Percentiles rank a stretch among this genome's conserved stretches.
Conservation (phyloP, 805 yeast species). For the Saccharomycopsis capsularis region DNA sequence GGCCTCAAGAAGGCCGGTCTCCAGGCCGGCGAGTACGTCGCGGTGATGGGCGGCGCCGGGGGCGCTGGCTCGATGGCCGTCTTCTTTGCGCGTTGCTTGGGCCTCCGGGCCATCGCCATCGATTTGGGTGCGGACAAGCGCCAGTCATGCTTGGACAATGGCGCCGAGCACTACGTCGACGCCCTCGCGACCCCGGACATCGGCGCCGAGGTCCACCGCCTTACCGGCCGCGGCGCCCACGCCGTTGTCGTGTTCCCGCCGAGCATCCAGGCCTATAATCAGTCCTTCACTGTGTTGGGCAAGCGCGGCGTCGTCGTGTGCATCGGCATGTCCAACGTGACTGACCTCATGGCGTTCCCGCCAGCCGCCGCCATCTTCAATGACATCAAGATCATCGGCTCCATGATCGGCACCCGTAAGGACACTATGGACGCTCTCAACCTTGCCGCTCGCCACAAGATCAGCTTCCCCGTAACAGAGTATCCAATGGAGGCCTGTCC, state of each 20-base stretch:
- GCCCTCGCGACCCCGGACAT: conserved; percentile 45
- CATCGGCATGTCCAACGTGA: conserved; percentile 24
- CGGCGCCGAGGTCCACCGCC: conserved; percentile 34
- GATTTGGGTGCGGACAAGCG: conserved; percentile 71
- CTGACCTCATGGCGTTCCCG: conserved; percentile 17
- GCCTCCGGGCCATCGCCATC: conserved; percentile 60
- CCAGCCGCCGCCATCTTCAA: conserved; percentile 21
- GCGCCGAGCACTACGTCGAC: conserved; percentile 60
- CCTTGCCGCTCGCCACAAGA: conserved; percentile 23
- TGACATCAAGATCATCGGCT: conserved; percentile 22
- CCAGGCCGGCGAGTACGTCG: conserved; percentile 65
- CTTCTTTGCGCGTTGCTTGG: conserved; percentile 74
- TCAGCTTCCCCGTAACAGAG: conserved; percentile 21
- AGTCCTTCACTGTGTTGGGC: conserved; percentile 22
- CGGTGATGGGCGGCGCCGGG: conserved; percentile 75
- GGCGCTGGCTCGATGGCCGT: conserved; percentile 73
- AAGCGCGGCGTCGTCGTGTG: conserved; percentile 23
- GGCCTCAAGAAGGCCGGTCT: conserved; percentile 54
- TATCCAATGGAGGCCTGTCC: conserved; percentile 15
- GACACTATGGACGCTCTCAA: conserved; percentile 25
- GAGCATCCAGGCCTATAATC: conserved; percentile 18
- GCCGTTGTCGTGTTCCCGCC: conserved; percentile 41
- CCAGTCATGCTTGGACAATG: conserved; percentile 43
- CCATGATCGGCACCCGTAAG: conserved; percentile 25
- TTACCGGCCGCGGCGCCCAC: conserved; percentile 60